phyloP scores from a whole-genome alignment of 2,329 filamentous ascomycete genomes.

The Zymoseptoria tritici region DNA sequence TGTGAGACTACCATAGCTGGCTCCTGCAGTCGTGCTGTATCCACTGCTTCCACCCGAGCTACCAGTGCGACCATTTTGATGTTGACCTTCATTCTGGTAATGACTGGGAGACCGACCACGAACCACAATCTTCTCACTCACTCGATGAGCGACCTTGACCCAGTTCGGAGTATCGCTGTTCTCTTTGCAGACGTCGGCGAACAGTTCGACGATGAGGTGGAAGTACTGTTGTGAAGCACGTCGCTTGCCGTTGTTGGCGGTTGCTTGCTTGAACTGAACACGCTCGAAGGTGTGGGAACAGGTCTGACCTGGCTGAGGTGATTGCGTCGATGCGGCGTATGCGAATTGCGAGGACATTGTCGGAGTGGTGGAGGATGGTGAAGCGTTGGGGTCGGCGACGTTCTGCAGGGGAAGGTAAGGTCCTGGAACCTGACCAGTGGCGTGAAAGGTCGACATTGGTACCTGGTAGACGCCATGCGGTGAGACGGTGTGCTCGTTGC shows the following conservation, averaged over 20 bases:
- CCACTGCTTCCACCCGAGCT: slow-evolving; percentile 53
- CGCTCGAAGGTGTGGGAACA: slow-evolving; percentile 67
- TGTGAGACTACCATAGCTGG: slow-evolving; percentile 24
- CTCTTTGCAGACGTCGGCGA: slow-evolving; percentile 55
- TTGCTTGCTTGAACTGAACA: slow-evolving; percentile 91
- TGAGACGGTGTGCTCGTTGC: slow-evolving; percentile 30
- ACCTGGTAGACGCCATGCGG: slow-evolving; percentile 29
- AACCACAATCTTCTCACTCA: slow-evolving; percentile 80
- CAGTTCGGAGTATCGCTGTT: slow-evolving; percentile 46
- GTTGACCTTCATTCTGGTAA: slow-evolving; percentile 41
- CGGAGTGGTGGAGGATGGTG: slow-evolving; percentile 7
- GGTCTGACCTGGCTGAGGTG: slow-evolving; percentile 21
- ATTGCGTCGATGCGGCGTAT: slow-evolving; percentile 10
- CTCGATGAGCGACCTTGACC: slow-evolving; percentile 62
- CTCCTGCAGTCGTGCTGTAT: slow-evolving; percentile 28
- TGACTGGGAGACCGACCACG: slow-evolving; percentile 72
- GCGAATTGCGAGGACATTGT: slow-evolving; percentile 14
- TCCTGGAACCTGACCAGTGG: slow-evolving; percentile 29
- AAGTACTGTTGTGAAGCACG: slow-evolving; percentile 89
- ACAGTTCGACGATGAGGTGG: slow-evolving; percentile 79
- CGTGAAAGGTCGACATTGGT: slow-evolving; percentile 33
- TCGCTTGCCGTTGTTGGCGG: slow-evolving; percentile 87
- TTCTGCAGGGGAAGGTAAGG: slow-evolving; percentile 39
- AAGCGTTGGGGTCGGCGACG: slow-evolving; percentile 14
- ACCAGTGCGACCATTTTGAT: slow-evolving; percentile 53